These are phyloP conservation scores for Phytopythium litorale DNA, from an alignment of 352 stramenopile genomes.

Conservation along the genomic window DNA sequence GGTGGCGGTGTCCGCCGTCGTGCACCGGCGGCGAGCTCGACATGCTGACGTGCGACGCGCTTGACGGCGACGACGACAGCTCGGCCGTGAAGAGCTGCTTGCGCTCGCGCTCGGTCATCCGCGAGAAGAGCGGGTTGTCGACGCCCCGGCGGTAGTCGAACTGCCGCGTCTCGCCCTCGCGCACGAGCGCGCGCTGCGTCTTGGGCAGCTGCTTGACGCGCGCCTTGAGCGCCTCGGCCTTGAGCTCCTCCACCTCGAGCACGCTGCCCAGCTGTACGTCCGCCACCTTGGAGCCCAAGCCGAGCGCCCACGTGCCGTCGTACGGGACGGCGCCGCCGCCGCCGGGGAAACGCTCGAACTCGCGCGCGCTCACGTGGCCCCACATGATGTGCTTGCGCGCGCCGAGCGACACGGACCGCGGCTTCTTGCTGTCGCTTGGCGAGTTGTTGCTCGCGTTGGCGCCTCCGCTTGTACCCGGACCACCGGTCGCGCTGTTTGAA, in stretches of 20 bases:
- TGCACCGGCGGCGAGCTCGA: slow-evolving; percentile 13
- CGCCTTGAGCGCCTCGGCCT: slow-evolving; percentile 43
- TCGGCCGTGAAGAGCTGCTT: slow-evolving; percentile 61
- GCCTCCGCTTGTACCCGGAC: background rate
- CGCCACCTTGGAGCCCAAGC: slow-evolving; percentile 51
- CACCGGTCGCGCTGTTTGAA: slow-evolving; percentile 8
- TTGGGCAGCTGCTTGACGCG: slow-evolving; percentile 63
- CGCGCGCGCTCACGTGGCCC: slow-evolving; percentile 60
- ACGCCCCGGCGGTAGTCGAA: slow-evolving; percentile 76
- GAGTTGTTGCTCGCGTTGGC: background rate
- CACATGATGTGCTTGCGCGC: slow-evolving; percentile 73
- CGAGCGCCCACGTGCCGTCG: slow-evolving; percentile 78
- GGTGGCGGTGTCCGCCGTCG: slow-evolving; percentile 16
- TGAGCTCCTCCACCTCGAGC: slow-evolving; percentile 54
- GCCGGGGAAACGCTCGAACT: slow-evolving; percentile 79
- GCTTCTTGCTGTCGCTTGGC: slow-evolving; percentile 31
- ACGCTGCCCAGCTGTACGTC: slow-evolving; percentile 74
- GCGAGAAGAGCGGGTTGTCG: slow-evolving; percentile 75
- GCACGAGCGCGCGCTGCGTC: slow-evolving; percentile 45
- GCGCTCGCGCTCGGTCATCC: slow-evolving; percentile 64
- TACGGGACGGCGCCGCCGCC: slow-evolving; percentile 73
- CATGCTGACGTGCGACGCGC: background rate
- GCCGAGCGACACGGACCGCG: slow-evolving; percentile 55
- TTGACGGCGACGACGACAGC: slow-evolving; percentile 21
- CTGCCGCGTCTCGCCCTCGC: slow-evolving; percentile 68